A percentile compares a stretch with the other conserved stretches of the same genome.
These are phyloP conservation scores for Cyberlindnera amylophila DNA, from an alignment of 805 yeast species.

Conservation along the genomic window DNA sequence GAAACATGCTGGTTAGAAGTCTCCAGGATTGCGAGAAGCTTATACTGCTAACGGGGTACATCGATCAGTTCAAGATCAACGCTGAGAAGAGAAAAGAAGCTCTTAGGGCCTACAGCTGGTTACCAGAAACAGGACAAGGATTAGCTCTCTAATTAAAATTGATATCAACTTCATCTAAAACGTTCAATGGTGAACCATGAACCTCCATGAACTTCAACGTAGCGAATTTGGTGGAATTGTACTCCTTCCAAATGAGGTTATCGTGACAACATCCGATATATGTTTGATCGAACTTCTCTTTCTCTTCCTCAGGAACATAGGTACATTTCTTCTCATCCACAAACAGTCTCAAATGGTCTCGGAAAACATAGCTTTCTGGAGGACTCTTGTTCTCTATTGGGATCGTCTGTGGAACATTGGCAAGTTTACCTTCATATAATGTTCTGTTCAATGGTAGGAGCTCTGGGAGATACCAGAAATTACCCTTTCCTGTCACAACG, in stretches of 20 bases:
- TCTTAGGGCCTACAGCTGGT: slow-evolving; percentile 34
- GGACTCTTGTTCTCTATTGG: slow-evolving; percentile 36
- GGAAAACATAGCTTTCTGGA: slow-evolving; percentile 29
- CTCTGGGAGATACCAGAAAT: slow-evolving; percentile 46
- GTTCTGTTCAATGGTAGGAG: slow-evolving; percentile 52
- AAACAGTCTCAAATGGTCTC: slow-evolving; percentile 36
- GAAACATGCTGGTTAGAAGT: slow-evolving; percentile 23
- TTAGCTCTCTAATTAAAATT: slow-evolving; percentile 28
- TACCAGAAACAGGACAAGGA: slow-evolving; percentile 32
- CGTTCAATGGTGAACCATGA: slow-evolving; percentile 19
- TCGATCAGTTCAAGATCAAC: slow-evolving; percentile 19
- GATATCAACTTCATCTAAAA: slow-evolving; percentile 22
- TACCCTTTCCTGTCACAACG: slow-evolving; percentile 36
- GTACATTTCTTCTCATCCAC: slow-evolving; percentile 35
- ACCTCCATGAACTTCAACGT: slow-evolving; percentile 19
- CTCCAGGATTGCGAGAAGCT: slow-evolving; percentile 26
- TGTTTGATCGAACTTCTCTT: slow-evolving; percentile 30
- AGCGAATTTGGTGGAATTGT: slow-evolving; percentile 31
- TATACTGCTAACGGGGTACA: slow-evolving; percentile 20
- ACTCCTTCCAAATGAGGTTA: slow-evolving; percentile 35
- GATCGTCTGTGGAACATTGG: slow-evolving; percentile 41
- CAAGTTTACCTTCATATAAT: slow-evolving; percentile 53
- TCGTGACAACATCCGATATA: slow-evolving; percentile 43
- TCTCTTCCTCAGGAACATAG: slow-evolving; percentile 40
- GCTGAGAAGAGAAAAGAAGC: slow-evolving; percentile 28